Conservation (phyloP, 2,329 filamentous ascomycete species). For the Ophiostoma triangulosporum region DNA sequence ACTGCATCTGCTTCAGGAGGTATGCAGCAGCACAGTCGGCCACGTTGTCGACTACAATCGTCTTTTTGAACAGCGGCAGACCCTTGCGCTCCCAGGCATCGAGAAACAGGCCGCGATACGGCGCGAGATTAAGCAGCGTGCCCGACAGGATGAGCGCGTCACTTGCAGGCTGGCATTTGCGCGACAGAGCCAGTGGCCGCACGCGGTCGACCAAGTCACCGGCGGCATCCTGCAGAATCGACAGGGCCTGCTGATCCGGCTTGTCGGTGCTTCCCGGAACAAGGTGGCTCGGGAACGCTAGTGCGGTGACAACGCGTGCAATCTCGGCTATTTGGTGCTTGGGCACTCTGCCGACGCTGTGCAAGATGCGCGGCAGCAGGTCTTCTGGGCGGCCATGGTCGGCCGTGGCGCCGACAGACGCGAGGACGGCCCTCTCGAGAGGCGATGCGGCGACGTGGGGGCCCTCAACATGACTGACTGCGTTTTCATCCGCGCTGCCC, state of each 20-base stretch:
- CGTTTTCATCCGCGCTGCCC: not conserved
- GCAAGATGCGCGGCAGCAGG: constrained; percentile 5
- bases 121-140: constrained; percentile 2
- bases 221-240: not conserved
- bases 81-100: not conserved
- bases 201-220: constrained; percentile 2
- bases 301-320: constrained; percentile 3
- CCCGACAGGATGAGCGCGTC: constrained; percentile 8
- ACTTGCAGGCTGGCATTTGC: not conserved
- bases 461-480: not conserved
- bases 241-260: not conserved
- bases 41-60: not conserved
- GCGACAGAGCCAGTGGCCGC: constrained; percentile 1
- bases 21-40: not conserved
- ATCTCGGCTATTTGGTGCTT: constrained; percentile 8
- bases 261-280: not conserved
- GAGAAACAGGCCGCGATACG: constrained; percentile 4
- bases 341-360: constrained; percentile 3
- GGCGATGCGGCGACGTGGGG: not conserved
- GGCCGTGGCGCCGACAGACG: not conserved
- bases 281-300: not conserved
- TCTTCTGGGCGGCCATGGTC: not conserved
- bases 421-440: constrained; percentile 1
- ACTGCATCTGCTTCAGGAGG: not conserved
- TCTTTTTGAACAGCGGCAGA: constrained; percentile 4